Base-by-base conservation (phyloP, 169 alveolate species). In the Babesia caballi region DNA sequence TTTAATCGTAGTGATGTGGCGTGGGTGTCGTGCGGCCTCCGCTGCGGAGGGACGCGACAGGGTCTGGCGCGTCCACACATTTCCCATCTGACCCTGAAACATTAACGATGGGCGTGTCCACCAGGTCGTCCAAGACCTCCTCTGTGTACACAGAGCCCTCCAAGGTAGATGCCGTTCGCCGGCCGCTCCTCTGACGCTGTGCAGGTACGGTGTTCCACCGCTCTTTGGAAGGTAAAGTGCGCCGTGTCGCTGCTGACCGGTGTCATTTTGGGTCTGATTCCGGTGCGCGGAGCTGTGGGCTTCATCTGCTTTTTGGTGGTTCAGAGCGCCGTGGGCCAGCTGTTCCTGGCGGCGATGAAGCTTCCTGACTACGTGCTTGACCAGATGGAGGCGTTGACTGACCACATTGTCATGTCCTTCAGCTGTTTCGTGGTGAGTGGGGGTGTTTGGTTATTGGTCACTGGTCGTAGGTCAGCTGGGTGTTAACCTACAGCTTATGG, bases 351-450 rank as follows among this genome's bases (percentile, higher is more conserved):
- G 25, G 36, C 21, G 35, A 25, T 47, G 47, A 66, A 65, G 32
- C 50, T 81, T 46, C 88, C 88, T 6, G 88, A 81, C 60, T 81
- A 71, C 56, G 49, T 81, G 19, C 53, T 81, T 32, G 88, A 81
- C 40, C 56, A 30, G 1, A 38, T 23, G 25, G 88, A 81, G 33
- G 54, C 63, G n/a, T 32, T 70, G 32, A 70, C 80, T 15, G 84
- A 60, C 11, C 84, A 69, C 21, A 7, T 50, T 27, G n/a, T 81
- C 14, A 47, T 68, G 19, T 47, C 88, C 2, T 59, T 52, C 52
- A 66, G 82, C 25, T 12, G 47, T 11, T 81, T 81, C 30, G 25
- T 72, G 84, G 88, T 81, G 27, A 4, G 82, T 70, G 1, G 1
- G 0, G 0, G 19, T 23, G n/a, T 53, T 11, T 23, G 15, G 7